Evolutionary conservation across 768 basidiomycete species (phyloP).

Genomic region (Lactifluus subvellereus): DNA sequence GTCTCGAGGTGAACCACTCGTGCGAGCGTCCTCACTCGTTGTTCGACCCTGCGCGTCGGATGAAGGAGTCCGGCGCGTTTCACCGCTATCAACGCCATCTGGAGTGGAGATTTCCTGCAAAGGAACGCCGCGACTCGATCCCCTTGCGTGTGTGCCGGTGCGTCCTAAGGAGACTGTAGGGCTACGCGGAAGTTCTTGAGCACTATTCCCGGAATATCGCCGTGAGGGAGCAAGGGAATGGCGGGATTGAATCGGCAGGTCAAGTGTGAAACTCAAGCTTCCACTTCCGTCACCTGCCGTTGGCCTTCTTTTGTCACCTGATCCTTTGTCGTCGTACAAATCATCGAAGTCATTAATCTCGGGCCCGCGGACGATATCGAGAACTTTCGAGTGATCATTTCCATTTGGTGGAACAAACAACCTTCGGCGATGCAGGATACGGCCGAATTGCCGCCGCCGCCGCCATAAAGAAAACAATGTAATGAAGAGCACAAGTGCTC

Average conservation of each 20-base stretch:
- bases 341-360: constrained; percentile 14
- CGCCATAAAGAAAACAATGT: constrained; percentile 45
- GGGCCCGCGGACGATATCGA: constrained; percentile 21
- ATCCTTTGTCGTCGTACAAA: constrained; percentile 16
- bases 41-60: constrained; percentile 2
- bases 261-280: constrained; percentile 25
- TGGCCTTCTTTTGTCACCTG: constrained; percentile 2
- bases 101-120: constrained; percentile 10
- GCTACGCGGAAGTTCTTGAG: constrained; percentile 24
- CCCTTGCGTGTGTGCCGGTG: constrained; percentile 19
- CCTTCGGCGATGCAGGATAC: constrained; percentile 29
- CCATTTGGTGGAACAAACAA: constrained; percentile 24
- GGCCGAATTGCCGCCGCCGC: constrained; percentile 35
- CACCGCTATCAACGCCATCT: constrained; percentile 10
- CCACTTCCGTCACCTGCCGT: constrained; percentile 14
- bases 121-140: constrained; percentile 19
- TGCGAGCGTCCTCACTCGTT: not conserved
- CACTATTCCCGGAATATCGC: constrained; percentile 22
- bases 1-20: not conserved
- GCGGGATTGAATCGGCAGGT: constrained; percentile 23
- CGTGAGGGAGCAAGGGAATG: constrained; percentile 16
- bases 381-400: constrained; percentile 19
- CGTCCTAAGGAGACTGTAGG: constrained; percentile 23
- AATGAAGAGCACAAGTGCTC: constrained; percentile 42
- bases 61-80: constrained; percentile 4